A percentile compares a stretch with the other conserved stretches of the same genome.
Conservation (phyloP, 73 alveolate genomes). For the Paramecium primaurelia region DNA sequence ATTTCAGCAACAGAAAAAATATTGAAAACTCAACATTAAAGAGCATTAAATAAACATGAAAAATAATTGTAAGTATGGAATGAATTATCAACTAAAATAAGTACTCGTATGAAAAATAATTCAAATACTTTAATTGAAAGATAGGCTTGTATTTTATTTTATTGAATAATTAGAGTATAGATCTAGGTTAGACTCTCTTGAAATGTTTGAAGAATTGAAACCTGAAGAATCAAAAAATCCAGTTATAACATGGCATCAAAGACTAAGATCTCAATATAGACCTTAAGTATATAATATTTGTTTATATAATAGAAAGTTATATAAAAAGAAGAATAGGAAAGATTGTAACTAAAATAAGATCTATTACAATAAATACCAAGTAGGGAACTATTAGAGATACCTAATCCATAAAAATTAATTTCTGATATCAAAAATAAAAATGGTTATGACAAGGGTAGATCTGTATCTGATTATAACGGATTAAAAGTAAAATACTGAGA, state of each 20-base stretch:
- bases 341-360: neutral
- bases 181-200: neutral
- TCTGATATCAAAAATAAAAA: neutral
- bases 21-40: neutral
- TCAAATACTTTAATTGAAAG: neutral
- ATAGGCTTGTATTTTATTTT: neutral
- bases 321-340: neutral
- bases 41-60: neutral
- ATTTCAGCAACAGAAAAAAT: neutral
- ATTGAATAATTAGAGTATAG: neutral
- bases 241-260: constrained; percentile 16
- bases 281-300: neutral
- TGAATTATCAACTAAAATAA: neutral
- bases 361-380: neutral
- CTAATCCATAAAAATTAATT: neutral
- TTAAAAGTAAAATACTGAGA: neutral
- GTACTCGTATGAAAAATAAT: neutral
- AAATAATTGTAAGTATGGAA: neutral
- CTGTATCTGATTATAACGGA: neutral
- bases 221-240: constrained; percentile 22
- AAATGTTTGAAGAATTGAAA: constrained; percentile 20
- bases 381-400: neutral
- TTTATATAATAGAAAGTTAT: neutral
- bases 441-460: neutral
- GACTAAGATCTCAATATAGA: constrained; percentile 16